Evolutionary conservation across 2,329 filamentous ascomycete genomes (phyloP).

Genomic region (Sporothrix sp.): DNA sequence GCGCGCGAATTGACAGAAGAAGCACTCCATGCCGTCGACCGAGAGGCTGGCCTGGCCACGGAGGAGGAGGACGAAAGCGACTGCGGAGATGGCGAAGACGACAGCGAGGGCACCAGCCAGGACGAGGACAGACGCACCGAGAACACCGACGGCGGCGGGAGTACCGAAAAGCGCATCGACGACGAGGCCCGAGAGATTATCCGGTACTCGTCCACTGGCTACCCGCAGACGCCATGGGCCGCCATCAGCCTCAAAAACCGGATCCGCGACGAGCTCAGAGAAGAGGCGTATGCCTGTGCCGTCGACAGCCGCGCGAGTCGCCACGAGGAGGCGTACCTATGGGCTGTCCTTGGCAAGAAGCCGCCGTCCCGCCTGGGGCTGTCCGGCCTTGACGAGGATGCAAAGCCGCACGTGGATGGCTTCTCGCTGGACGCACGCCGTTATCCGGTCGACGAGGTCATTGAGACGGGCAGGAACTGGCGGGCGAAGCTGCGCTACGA

Average conservation of each 20-base stretch:
- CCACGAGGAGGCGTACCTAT: slow-evolving; percentile 36
- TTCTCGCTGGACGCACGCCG: slow-evolving; percentile 1
- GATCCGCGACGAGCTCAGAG: slow-evolving; percentile 31
- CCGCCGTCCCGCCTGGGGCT: slow-evolving; percentile 21
- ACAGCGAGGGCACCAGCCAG: not conserved
- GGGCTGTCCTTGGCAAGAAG: slow-evolving; percentile 33
- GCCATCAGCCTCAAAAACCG: slow-evolving; percentile 26
- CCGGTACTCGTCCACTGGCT: slow-evolving; percentile 30
- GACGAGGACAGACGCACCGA: too few species aligned
- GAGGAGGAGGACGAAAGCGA: not conserved
- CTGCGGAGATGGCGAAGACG: slow-evolving; percentile 14
- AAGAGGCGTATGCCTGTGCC: slow-evolving; percentile 36
- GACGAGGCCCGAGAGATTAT: slow-evolving; percentile 35
- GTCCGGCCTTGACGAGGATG: slow-evolving; percentile 10
- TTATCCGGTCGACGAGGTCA: slow-evolving; percentile 27
- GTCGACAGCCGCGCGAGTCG: slow-evolving; percentile 32
- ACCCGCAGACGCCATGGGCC: slow-evolving; percentile 25
- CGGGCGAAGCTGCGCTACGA: slow-evolving; percentile 27
- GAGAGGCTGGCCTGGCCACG: too few species aligned
- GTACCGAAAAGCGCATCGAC: slow-evolving; percentile 6
- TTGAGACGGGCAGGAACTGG: slow-evolving; percentile 32
- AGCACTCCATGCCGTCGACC: too few species aligned
- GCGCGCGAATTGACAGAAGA: not conserved
- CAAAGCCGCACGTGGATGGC: slow-evolving; percentile 9
- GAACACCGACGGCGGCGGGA: not conserved